Evolutionary conservation across 768 basidiomycete genomes (phyloP).

Genomic region (Collybia sordida): DNA sequence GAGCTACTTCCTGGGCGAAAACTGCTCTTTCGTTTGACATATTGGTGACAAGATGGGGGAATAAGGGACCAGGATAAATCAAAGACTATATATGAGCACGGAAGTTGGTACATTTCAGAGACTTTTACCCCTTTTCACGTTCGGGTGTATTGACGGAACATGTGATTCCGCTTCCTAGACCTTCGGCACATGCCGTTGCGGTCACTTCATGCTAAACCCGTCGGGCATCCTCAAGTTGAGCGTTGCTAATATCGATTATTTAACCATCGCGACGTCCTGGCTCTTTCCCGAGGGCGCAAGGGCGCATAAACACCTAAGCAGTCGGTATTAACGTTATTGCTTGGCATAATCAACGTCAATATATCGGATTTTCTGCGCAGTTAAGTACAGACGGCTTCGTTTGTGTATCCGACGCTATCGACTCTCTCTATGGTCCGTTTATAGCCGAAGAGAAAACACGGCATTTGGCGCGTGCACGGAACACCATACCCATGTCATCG

Average conservation of each 20-base stretch:
- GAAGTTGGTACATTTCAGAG: slow-evolving; percentile 16
- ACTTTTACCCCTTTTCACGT: slow-evolving; percentile 21
- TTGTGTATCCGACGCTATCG: no score
- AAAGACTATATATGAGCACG: slow-evolving; percentile 25
- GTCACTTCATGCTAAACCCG: slow-evolving; percentile 22
- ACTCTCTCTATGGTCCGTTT: neutral
- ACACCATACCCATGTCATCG: slow-evolving; percentile 40
- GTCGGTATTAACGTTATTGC: no score
- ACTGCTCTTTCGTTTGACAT: slow-evolving; percentile 68
- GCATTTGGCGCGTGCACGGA: slow-evolving; percentile 4
- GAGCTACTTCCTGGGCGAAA: slow-evolving; percentile 80
- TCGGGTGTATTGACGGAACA: slow-evolving; percentile 27
- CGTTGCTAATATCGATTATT: no score
- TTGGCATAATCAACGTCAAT: no score
- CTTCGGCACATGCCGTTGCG: neutral
- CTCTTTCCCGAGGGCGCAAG: no score
- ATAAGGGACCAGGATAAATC: slow-evolving; percentile 11
- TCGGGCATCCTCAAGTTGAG: slow-evolving; percentile 25
- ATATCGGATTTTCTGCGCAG: no score
- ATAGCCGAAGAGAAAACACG: neutral
- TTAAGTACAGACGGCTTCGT: no score
- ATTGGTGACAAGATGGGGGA: slow-evolving; percentile 15
- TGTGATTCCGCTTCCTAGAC: slow-evolving; percentile 39
- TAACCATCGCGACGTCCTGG: no score
- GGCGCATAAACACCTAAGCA: no score